Percentiles rank a stretch among this genome's conserved stretches.
Evolutionary conservation across 2,329 filamentous ascomycete genomes (phyloP).

Genomic region (Colletotrichum falcatum): DNA sequence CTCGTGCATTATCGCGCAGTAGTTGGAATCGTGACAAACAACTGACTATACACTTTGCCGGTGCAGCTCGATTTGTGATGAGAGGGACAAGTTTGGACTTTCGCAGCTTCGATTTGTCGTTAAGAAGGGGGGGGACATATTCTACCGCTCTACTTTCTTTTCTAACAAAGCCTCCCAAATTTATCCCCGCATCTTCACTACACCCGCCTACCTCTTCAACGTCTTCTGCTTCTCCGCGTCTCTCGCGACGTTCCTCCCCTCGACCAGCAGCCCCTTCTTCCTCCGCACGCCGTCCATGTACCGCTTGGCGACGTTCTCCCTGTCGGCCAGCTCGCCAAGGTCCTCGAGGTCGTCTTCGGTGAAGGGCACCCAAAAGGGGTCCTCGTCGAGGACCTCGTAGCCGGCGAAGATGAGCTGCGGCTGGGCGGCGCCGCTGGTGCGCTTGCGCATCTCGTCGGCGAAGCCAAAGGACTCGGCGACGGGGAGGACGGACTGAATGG

Average conservation of each 20-base stretch:
- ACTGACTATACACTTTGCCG: background rate
- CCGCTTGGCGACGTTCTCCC: slow-evolving; percentile 94
- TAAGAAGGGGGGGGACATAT: background rate
- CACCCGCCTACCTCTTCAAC: slow-evolving; percentile 65
- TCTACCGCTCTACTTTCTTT: background rate
- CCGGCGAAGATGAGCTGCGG: slow-evolving; percentile 95
- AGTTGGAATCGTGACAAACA: background rate
- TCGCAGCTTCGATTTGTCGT: background rate
- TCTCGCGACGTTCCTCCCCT: slow-evolving; percentile 79
- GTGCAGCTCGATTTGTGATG: background rate
- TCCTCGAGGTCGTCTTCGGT: slow-evolving; percentile 98
- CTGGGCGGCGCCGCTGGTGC: slow-evolving; percentile 88
- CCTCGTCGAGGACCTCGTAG: slow-evolving; percentile 92
- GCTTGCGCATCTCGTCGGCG: slow-evolving; percentile 94
- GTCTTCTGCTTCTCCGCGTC: slow-evolving; percentile 94
- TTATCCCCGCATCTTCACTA: background rate
- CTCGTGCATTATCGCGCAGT: background rate
- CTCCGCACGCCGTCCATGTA: slow-evolving; percentile 92
- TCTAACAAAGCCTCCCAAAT: background rate
- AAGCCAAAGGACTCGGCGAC: slow-evolving; percentile 98
- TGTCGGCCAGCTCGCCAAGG: slow-evolving; percentile 90
- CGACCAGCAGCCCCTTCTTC: slow-evolving; percentile 89
- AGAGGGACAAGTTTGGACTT: background rate
- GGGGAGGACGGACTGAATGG: slow-evolving; percentile 86
- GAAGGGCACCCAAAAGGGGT: slow-evolving; percentile 97